A percentile compares a stretch with the other conserved stretches of the same genome.
These are phyloP conservation scores for Clonostachys rhizophaga DNA, from an alignment of 2,329 filamentous ascomycete species.

Conservation along the genomic window DNA sequence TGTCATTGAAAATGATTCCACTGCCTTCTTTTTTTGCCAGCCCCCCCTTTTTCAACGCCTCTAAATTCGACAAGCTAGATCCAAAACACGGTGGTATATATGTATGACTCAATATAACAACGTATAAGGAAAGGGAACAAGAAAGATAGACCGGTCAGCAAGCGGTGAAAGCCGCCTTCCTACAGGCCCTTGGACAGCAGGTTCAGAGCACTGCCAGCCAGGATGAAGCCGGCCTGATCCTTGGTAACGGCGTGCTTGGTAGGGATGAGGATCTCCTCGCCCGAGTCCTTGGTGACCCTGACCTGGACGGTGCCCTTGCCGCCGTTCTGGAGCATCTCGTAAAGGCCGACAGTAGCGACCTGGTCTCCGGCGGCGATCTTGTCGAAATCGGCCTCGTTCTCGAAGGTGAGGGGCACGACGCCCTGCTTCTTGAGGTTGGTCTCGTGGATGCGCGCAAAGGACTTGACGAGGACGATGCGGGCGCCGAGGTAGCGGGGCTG, in stretches of 20 bases:
- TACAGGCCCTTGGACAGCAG: conserved; percentile 62
- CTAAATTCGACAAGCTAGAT: background rate
- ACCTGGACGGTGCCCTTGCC: conserved; percentile 76
- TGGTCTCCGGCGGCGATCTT: conserved; percentile 76
- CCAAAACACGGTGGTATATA: background rate
- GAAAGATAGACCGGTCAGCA: background rate
- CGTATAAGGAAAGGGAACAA: conserved; percentile 10
- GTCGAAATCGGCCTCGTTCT: conserved; percentile 83
- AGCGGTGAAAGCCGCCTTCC: background rate
- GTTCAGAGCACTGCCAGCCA: conserved; percentile 92
- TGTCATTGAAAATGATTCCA: background rate
- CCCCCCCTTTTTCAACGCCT: background rate
- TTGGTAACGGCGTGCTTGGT: conserved; percentile 85
- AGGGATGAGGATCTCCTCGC: conserved; percentile 63
- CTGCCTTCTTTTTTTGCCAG: background rate
- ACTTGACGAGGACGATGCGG: conserved; percentile 78
- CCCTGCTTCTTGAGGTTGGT: conserved; percentile 98
- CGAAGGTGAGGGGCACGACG: conserved; percentile 90
- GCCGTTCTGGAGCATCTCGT: conserved; percentile 72
- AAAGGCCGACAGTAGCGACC: conserved; percentile 76
- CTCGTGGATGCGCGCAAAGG: conserved; percentile 89
- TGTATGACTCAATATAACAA: background rate
- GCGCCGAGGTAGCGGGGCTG: conserved; percentile 90
- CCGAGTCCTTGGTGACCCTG: conserved; percentile 52
- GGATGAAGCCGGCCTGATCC: conserved; percentile 88